These are phyloP conservation scores for Endoconidiophora polonica DNA, from an alignment of 2,329 filamentous ascomycete genomes.

Conservation along the genomic window DNA sequence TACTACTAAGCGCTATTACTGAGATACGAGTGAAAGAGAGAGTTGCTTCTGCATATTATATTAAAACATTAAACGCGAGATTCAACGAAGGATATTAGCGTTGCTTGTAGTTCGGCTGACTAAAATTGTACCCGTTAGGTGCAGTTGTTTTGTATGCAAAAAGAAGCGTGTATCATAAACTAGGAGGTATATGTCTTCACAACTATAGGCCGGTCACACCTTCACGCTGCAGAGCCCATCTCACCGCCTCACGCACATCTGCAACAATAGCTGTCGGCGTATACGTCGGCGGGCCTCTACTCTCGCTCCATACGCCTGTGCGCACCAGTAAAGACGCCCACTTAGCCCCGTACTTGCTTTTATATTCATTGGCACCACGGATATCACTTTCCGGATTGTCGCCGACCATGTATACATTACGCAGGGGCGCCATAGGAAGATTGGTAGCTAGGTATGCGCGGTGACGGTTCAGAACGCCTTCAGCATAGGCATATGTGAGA, in stretches of 20 bases:
- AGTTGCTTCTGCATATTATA: no score
- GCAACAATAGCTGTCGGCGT: constrained; percentile 50
- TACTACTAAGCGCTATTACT: no score
- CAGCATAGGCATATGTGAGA: constrained; percentile 69
- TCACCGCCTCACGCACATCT: constrained; percentile 60
- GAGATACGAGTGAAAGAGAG: no score
- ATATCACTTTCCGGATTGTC: constrained; percentile 87
- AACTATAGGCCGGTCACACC: constrained; percentile 23
- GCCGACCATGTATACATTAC: constrained; percentile 83
- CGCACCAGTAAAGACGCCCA: constrained; percentile 66
- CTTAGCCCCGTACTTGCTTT: constrained; percentile 46
- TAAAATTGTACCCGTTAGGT: no score
- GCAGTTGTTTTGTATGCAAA: background rate
- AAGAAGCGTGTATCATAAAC: no score
- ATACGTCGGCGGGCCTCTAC: constrained; percentile 34
- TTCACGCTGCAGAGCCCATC: constrained; percentile 53
- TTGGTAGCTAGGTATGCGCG: constrained; percentile 22
- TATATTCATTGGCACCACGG: constrained; percentile 63
- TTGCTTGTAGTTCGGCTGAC: no score
- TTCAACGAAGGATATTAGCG: background rate
- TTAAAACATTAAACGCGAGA: no score
- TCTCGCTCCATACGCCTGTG: constrained; percentile 54
- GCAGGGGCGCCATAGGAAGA: constrained; percentile 29
- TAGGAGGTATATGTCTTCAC: constrained; percentile 1
- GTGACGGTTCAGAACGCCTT: constrained; percentile 51